Base-by-base conservation (phyloP, 306 rosid genomes). In the Potentilla sterilis region DNA sequence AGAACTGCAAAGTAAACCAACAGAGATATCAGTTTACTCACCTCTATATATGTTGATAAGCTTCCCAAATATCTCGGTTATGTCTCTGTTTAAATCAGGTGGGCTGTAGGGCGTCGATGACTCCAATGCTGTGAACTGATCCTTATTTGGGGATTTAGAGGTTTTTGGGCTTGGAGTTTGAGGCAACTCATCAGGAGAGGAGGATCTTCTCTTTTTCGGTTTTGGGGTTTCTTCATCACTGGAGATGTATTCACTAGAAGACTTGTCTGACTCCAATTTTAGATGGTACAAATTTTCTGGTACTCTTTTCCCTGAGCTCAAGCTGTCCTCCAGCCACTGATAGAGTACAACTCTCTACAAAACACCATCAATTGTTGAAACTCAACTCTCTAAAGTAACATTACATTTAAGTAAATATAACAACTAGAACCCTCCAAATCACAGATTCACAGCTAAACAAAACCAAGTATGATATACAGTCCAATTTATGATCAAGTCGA, bases 1-100 rank as follows among this genome's bases (percentile, higher is more conserved):
- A 70, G 55, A 21, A 77, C 47, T 73, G n/a, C 22, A 47, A 78
- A 55, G 68, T 11, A 35, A 71, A 43, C 72, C 21, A 71, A 7
- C 41, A 71, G 49, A 41, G 6, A 8, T 14, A 66, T 9, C 32
- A 48, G 48, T 37, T 63, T 24, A 22, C 75, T 87, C 74, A 89
- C 98, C 96, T 92, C 97, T 89, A 77, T 92, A 95, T 86, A 90
- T 90, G 88, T 86, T 86, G 82, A 90, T 83, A 82, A 95, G 97
- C 78, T 87, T 95, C 78, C 93, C 90, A 83, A 95, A 92, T 81
- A 95, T 87, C 83, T 86, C 85, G 12, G 96, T 89, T 77, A 92
- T 87, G 70, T 87, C 88, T 84, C 75, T 87, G 86, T 95, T 95
- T 74, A 73, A 79, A 80, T 95, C 96, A 40, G 98, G 97, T 67